These are phyloP conservation scores for Ascoidea asiatica DNA, from an alignment of 805 yeast genomes.

Conservation along the genomic window DNA sequence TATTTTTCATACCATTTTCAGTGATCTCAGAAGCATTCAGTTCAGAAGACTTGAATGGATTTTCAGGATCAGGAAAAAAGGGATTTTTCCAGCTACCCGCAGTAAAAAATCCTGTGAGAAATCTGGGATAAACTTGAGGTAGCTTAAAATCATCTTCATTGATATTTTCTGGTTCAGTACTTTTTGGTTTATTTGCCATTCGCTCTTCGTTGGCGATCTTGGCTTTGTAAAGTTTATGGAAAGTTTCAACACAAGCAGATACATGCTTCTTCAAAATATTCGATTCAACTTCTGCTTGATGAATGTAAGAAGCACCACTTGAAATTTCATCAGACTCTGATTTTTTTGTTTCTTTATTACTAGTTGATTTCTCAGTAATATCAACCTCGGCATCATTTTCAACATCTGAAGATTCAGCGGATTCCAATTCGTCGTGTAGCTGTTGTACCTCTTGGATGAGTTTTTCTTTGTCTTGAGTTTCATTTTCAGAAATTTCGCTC, in stretches of 20 bases:
- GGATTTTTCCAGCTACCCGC: slow-evolving; percentile 78
- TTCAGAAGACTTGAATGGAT: slow-evolving; percentile 17
- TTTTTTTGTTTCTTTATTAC: background rate
- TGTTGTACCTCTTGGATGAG: slow-evolving; percentile 9
- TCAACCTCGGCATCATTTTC: slow-evolving; percentile 5
- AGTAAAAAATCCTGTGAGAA: slow-evolving; percentile 48
- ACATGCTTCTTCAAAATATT: slow-evolving; percentile 19
- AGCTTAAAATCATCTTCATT: slow-evolving; percentile 13
- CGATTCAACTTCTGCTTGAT: slow-evolving; percentile 26
- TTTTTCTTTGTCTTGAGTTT: slow-evolving; percentile 1
- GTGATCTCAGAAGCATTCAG: slow-evolving; percentile 16
- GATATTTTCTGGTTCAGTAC: background rate
- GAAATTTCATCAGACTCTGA: background rate
- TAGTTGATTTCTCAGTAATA: slow-evolving; percentile 6
- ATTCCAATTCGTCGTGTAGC: slow-evolving; percentile 10
- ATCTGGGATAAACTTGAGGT: slow-evolving; percentile 62
- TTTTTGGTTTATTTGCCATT: background rate
- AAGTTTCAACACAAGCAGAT: slow-evolving; percentile 3
- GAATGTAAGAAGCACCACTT: slow-evolving; percentile 17
- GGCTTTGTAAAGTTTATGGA: slow-evolving; percentile 1
- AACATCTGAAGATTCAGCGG: slow-evolving; percentile 1
- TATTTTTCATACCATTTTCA: slow-evolving; percentile 28
- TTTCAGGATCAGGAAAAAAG: slow-evolving; percentile 29
- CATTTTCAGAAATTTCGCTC: slow-evolving; percentile 1
- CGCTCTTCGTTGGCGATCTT: background rate